Conservation (phyloP, 331 rosid genomes). For the Cydonia oblonga region DNA sequence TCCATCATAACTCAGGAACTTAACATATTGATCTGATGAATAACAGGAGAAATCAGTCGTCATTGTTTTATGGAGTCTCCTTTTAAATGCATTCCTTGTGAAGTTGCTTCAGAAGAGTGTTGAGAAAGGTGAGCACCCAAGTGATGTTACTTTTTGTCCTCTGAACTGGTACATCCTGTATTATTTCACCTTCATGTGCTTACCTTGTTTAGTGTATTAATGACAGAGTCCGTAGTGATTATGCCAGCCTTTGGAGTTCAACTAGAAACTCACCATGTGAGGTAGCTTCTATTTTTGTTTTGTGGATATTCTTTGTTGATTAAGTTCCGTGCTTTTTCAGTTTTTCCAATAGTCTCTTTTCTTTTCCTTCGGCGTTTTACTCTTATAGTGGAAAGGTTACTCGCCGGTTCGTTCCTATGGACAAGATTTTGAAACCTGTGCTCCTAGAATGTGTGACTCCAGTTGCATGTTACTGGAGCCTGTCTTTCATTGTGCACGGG, state of each 20-base stretch:
- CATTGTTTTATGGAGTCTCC: conserved; percentile 41
- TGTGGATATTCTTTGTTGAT: neutral
- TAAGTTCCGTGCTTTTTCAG: neutral
- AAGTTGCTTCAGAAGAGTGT: conserved; percentile 53
- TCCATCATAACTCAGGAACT: neutral
- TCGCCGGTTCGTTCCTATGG: conserved; percentile 61
- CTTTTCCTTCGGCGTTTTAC: too few relatives aligned
- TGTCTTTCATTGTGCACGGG: conserved; percentile 49
- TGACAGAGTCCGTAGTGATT: conserved; percentile 67
- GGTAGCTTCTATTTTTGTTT: conserved; percentile 28
- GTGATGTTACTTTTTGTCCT: conserved; percentile 6
- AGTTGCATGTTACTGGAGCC: conserved; percentile 81
- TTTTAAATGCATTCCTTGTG: conserved; percentile 44
- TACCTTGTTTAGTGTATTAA: neutral
- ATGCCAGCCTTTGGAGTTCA: conserved; percentile 93
- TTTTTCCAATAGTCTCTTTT: too few relatives aligned
- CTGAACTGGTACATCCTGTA: conserved; percentile 3
- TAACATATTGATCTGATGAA: neutral
- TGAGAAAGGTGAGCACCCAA: conserved; percentile 47
- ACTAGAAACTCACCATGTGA: conserved; percentile 64
- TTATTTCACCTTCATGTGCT: neutral
- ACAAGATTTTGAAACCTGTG: conserved; percentile 69
- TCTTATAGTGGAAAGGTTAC: conserved; percentile 52
- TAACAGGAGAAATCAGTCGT: conserved; percentile 43
- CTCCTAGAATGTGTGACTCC: conserved; percentile 80